Percentiles rank a stretch among this genome's conserved stretches.
phyloP scores from a whole-genome alignment of 176 grass and related monocot species.

The Aegilops sharonensis region DNA sequence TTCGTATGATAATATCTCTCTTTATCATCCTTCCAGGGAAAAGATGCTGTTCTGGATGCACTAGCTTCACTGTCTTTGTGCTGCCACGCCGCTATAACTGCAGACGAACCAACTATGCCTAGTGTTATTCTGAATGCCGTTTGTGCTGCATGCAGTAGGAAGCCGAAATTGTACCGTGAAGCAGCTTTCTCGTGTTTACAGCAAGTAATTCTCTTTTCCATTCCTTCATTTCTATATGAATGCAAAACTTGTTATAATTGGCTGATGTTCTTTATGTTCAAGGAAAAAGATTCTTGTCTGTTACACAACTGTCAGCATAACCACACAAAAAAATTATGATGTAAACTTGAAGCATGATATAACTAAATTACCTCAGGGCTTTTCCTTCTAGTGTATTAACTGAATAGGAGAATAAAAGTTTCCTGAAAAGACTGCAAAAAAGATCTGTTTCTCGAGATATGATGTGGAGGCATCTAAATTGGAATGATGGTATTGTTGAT shows the following conservation, averaged over 20 bases:
- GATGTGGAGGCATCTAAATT: background rate
- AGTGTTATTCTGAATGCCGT: slow-evolving; percentile 60
- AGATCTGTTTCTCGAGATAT: background rate
- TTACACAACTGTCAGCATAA: background rate
- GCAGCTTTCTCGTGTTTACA: slow-evolving; percentile 90
- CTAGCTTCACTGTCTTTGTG: slow-evolving; percentile 74
- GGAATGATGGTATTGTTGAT: background rate
- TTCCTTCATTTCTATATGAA: slow-evolving; percentile 31
- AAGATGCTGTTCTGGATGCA: slow-evolving; percentile 84
- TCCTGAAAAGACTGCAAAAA: background rate
- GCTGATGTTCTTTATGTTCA: slow-evolving; percentile 23
- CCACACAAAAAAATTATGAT: background rate
- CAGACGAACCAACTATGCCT: slow-evolving; percentile 60
- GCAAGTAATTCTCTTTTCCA: slow-evolving; percentile 62
- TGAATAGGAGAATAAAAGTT: background rate
- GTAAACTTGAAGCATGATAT: background rate
- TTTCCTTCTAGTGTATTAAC: background rate
- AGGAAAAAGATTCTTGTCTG: background rate
- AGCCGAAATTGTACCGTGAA: slow-evolving; percentile 76
- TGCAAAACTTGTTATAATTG: slow-evolving; percentile 8
- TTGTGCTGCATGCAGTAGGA: slow-evolving; percentile 73
- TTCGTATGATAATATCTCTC: background rate
- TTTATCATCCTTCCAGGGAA: slow-evolving; percentile 57
- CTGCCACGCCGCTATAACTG: slow-evolving; percentile 74
- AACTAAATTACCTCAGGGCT: background rate